These are phyloP conservation scores for Sordariomycetes sp. DNA, from an alignment of 2,329 filamentous ascomycete species.

Conservation along the genomic window DNA sequence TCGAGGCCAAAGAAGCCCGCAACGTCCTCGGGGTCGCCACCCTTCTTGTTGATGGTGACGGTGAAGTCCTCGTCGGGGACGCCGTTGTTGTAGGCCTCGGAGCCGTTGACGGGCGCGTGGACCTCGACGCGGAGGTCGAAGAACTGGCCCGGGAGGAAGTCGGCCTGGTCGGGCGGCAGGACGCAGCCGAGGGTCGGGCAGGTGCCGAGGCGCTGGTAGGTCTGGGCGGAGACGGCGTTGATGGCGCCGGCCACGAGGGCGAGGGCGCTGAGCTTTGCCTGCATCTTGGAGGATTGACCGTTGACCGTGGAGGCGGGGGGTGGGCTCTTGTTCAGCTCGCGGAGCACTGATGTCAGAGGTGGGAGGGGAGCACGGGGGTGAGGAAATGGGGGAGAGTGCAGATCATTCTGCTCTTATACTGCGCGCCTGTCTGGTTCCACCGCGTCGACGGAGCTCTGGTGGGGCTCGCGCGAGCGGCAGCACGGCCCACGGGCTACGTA, in stretches of 20 bases:
- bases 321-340: not conserved
- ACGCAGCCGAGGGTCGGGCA: conserved; percentile 47
- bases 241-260: conserved; percentile 14
- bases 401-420: not conserved
- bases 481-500: not conserved
- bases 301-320: not conserved
- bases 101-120: conserved; percentile 69
- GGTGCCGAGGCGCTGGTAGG: conserved; percentile 44
- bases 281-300: conserved; percentile 11
- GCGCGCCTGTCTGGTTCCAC: not conserved
- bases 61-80: conserved; percentile 63
- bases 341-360: not conserved
- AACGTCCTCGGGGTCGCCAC: conserved; percentile 35
- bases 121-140: conserved; percentile 78
- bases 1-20: conserved; percentile 54
- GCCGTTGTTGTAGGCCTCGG: conserved; percentile 57
- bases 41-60: conserved; percentile 58
- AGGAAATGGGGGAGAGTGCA: not conserved
- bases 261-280: conserved; percentile 22
- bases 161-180: conserved; percentile 51
- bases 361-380: not conserved
- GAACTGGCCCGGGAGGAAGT: conserved; percentile 72
- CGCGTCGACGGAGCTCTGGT: not conserved
- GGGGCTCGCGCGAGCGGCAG: not conserved
- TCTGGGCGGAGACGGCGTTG: conserved; percentile 36